phyloP scores from a whole-genome alignment of 202 grass and related monocot species.

The Schoenoplectus triqueter region DNA sequence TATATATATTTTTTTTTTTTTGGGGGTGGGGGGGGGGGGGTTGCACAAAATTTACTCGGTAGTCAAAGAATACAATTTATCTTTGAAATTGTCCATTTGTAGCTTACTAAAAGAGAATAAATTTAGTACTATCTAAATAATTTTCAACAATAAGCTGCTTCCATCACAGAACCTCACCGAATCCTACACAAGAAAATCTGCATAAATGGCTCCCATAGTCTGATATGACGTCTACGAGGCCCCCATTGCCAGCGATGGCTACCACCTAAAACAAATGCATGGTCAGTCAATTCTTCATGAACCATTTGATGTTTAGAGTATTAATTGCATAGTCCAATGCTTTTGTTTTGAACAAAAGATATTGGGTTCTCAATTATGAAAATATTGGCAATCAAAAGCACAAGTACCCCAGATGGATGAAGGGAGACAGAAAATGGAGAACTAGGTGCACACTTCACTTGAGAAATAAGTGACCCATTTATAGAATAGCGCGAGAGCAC shows the following conservation, averaged over 20 bases:
- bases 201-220: conserved; percentile 86
- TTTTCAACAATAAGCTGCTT: neutral
- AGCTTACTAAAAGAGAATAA: neutral
- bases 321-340: neutral
- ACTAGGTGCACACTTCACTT: conserved; percentile 84
- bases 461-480: conserved; percentile 65
- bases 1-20: too few species aligned
- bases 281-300: neutral
- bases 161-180: conserved; percentile 41
- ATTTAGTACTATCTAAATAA: neutral
- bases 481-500: conserved; percentile 71
- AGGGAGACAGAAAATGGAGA: conserved; percentile 71
- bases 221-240: conserved; percentile 84
- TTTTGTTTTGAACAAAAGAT: neutral
- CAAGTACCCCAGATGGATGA: conserved; percentile 80
- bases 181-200: conserved; percentile 61
- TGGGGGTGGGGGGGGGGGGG: too few species aligned
- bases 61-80: neutral
- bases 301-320: conserved; percentile 3
- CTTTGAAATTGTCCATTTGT: neutral
- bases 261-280: conserved; percentile 52
- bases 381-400: conserved; percentile 6
- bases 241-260: conserved; percentile 70
- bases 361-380: conserved; percentile 9
- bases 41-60: neutral